Evolutionary conservation across 768 basidiomycete genomes (phyloP), one percentile per base, ranked within the genome.

Genomic region (Suillus luteus): DNA sequence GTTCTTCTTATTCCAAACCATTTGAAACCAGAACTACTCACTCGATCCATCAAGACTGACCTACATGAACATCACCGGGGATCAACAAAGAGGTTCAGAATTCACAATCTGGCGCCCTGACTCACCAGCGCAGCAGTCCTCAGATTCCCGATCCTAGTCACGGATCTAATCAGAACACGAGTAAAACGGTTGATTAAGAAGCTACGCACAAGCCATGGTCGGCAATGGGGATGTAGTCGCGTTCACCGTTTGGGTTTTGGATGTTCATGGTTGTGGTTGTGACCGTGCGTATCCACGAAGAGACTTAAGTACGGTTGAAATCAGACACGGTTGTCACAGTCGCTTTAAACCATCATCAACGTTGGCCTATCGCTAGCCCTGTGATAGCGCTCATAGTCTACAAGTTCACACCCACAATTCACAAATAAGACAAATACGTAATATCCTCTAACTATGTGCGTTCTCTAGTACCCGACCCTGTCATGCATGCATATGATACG

Each of bases 31-130:
- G 17, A 58, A 41, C 6, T 11, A 70, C 77, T 76, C 64, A 93
- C 91, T 85, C 12, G 92, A 93, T 38, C 91, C 92, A 76, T 93
- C 92, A 54, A 89, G 79, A 78, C 90, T 92, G 74, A 94, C 82
- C 74, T 86, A 64, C 40, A 59, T 3, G 37, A n/a, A 48, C 33
- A 60, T 33, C 27, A 17, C n/a, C n/a, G n/a, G 27, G 51, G 5
- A 31, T 52, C 40, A 55, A 24, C 33, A 22, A 31, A 19, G 24
- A 51, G 49, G 15, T 22, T 40, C 38, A 59, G 19, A 19, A 43
- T 58, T 17, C 35, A 31, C 40, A 22, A 41, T 17, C 37, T 52
- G 3, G 46, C 69, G 55, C 24, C 49, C 8, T 15, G 68, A 77
- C 76, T 69, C 69, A 84, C 83, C 66, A 95, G 76, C 11, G 93